Percentiles rank a stretch among this genome's conserved stretches.
phyloP scores from a whole-genome alignment of 805 yeast species.

The Candida ipomoeae region DNA sequence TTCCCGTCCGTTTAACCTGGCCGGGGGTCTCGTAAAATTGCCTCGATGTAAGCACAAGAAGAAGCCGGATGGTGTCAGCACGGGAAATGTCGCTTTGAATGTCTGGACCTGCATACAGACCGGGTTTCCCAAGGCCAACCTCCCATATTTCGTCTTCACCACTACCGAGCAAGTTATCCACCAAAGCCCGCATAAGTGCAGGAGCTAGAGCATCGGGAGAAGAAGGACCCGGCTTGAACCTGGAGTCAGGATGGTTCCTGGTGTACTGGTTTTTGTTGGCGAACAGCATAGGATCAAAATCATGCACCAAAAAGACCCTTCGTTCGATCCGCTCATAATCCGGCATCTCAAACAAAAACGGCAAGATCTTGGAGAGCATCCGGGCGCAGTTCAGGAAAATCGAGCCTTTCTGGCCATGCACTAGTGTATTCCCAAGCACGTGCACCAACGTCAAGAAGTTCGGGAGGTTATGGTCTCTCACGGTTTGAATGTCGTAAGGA shows the following conservation, averaged over 20 bases:
- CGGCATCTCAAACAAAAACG: slow-evolving; percentile 58
- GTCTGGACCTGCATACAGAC: slow-evolving; percentile 24
- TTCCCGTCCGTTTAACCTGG: slow-evolving; percentile 46
- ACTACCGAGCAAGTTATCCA: slow-evolving; percentile 45
- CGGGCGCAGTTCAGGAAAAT: slow-evolving; percentile 57
- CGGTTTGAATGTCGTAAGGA: slow-evolving; percentile 51
- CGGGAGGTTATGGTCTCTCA: slow-evolving; percentile 53
- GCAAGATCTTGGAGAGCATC: slow-evolving; percentile 59
- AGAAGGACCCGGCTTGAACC: neutral
- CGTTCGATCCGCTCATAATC: slow-evolving; percentile 24
- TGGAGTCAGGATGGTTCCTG: neutral
- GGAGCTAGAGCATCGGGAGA: neutral
- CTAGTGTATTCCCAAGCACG: slow-evolving; percentile 19
- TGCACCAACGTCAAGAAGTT: slow-evolving; percentile 56
- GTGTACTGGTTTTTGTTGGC: neutral
- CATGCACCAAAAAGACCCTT: slow-evolving; percentile 29
- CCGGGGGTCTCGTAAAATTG: slow-evolving; percentile 50
- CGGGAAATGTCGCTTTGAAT: slow-evolving; percentile 54
- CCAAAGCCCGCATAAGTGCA: slow-evolving; percentile 16
- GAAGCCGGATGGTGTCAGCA: slow-evolving; percentile 58
- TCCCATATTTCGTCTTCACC: slow-evolving; percentile 56
- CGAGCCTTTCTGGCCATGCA: slow-evolving; percentile 11
- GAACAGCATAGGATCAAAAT: slow-evolving; percentile 38
- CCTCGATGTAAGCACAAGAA: slow-evolving; percentile 59
- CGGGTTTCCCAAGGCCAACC: slow-evolving; percentile 62